phyloP scores from a whole-genome alignment of 1,139 yeast genomes.

The Taphrina pruni region DNA sequence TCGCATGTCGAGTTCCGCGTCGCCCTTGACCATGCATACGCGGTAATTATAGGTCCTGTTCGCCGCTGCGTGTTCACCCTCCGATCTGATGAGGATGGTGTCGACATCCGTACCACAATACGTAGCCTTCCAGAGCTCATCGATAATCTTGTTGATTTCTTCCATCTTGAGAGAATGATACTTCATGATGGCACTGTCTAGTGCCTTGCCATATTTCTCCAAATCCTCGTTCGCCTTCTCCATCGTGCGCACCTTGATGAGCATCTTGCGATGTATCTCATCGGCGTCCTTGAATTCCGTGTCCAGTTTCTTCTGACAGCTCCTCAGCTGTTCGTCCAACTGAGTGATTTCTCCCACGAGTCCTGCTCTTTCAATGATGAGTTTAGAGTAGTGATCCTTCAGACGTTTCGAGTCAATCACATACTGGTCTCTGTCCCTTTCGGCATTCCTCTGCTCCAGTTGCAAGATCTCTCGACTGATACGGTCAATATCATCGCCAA shows the following conservation, averaged over 20 bases:
- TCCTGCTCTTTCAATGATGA: slow-evolving; percentile 72
- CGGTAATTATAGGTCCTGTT: slow-evolving; percentile 85
- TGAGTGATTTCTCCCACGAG: slow-evolving; percentile 80
- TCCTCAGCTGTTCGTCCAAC: slow-evolving; percentile 70
- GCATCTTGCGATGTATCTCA: slow-evolving; percentile 67
- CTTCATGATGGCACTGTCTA: slow-evolving; percentile 90
- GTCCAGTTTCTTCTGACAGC: slow-evolving; percentile 63
- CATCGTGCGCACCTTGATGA: slow-evolving; percentile 78
- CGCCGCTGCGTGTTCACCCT: slow-evolving; percentile 66
- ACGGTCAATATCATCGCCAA: slow-evolving; percentile 53
- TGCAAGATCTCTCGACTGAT: slow-evolving; percentile 54
- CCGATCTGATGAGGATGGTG: slow-evolving; percentile 83
- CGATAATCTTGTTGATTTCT: slow-evolving; percentile 84
- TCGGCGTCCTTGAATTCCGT: slow-evolving; percentile 76
- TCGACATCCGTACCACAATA: slow-evolving; percentile 98
- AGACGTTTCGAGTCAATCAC: slow-evolving; percentile 64
- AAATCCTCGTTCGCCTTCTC: slow-evolving; percentile 83
- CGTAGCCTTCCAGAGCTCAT: slow-evolving; percentile 91
- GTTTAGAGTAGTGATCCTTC: slow-evolving; percentile 61
- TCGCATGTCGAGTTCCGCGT: slow-evolving; percentile 92
- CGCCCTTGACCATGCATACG: slow-evolving; percentile 93
- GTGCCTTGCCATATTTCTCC: slow-evolving; percentile 77
- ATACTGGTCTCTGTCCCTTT: slow-evolving; percentile 65
- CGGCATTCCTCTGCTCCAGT: slow-evolving; percentile 67
- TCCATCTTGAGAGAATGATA: slow-evolving; percentile 91